These are phyloP conservation scores for Mycosphaerelloides madeirae DNA, from an alignment of 2,329 filamentous ascomycete genomes.

Conservation along the genomic window DNA sequence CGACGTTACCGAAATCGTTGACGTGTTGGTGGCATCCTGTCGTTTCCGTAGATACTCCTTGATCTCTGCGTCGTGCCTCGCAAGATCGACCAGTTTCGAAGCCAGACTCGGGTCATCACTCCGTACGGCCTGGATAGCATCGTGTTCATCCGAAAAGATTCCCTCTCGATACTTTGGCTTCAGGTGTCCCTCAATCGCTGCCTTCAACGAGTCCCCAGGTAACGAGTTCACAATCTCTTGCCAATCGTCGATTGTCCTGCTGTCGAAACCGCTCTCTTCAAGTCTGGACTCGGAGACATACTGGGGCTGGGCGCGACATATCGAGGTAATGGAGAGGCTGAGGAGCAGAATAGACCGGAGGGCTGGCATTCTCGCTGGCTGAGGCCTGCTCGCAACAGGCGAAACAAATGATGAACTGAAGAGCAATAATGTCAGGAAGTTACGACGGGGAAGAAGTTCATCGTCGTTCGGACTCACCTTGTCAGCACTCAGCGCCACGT, in stretches of 20 bases:
- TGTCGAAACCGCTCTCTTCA: constrained; percentile 16
- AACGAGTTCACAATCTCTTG: constrained; percentile 53
- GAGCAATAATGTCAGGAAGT: constrained; percentile 5
- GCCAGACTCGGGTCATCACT: constrained; percentile 58
- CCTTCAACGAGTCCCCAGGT: constrained; percentile 59
- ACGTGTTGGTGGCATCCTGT: constrained; percentile 29
- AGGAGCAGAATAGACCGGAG: constrained; percentile 37
- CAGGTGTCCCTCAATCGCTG: constrained; percentile 60
- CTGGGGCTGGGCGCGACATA: constrained; percentile 22
- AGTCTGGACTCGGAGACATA: constrained; percentile 10
- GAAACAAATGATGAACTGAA: constrained; percentile 7
- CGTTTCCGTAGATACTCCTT: constrained; percentile 40
- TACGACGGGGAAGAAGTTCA: neutral
- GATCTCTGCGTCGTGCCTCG: constrained; percentile 42
- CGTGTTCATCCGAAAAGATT: constrained; percentile 60
- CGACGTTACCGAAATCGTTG: constrained; percentile 20
- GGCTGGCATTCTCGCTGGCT: constrained; percentile 34
- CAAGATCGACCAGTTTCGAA: constrained; percentile 59
- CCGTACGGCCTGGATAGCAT: constrained; percentile 60
- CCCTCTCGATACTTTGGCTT: constrained; percentile 63
- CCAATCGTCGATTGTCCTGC: constrained; percentile 37
- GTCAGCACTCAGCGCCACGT: constrained; percentile 4
- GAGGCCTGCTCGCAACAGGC: constrained; percentile 15
- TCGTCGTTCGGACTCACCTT: constrained; percentile 6
- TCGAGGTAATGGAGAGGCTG: constrained; percentile 35